These are phyloP conservation scores for Candida nanaspora DNA, from an alignment of 805 yeast genomes.

Conservation along the genomic window DNA sequence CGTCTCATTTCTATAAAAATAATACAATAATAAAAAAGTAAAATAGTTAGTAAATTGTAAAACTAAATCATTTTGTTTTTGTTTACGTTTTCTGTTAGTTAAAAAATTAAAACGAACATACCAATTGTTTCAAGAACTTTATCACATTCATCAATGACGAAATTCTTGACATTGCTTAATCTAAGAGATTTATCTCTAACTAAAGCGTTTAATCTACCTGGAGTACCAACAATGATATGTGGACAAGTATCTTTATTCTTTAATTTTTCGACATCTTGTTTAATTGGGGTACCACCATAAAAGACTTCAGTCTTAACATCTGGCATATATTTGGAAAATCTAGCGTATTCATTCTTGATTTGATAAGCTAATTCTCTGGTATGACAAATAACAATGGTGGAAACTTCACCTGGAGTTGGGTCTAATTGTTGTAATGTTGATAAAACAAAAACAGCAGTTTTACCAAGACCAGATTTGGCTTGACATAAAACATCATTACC, in stretches of 20 bases:
- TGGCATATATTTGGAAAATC: constrained; percentile 98
- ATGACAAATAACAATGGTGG: constrained; percentile 92
- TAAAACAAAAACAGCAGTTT: constrained; percentile 94
- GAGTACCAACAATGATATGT: constrained; percentile 95
- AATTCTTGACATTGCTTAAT: constrained; percentile 83
- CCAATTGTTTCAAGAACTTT: constrained; percentile 72
- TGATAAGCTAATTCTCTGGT: constrained; percentile 99
- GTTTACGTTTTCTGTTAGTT: background rate
- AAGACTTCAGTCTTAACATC: constrained; percentile 95
- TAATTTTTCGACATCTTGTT: constrained; percentile 78
- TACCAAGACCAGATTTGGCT: constrained; percentile 99
- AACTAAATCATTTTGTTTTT: too few species aligned
- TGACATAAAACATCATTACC: constrained; percentile 98
- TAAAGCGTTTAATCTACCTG: constrained; percentile 93
- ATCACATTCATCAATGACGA: constrained; percentile 97
- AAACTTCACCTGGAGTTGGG: constrained; percentile 94
- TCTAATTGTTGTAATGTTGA: constrained; percentile 95
- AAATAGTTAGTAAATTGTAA: background rate
- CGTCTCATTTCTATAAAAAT: constrained; percentile 77
- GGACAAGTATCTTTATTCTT: constrained; percentile 93
- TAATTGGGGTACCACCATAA: constrained; percentile 90
- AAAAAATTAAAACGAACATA: too few species aligned
- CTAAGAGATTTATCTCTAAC: constrained; percentile 87
- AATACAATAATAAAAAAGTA: background rate
- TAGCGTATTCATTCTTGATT: constrained; percentile 92